Evolutionary conservation across 1,284 basidiomycete species (phyloP), one percentile per base, ranked within the genome.

Genomic region (Stygiomarasmius scandens): DNA sequence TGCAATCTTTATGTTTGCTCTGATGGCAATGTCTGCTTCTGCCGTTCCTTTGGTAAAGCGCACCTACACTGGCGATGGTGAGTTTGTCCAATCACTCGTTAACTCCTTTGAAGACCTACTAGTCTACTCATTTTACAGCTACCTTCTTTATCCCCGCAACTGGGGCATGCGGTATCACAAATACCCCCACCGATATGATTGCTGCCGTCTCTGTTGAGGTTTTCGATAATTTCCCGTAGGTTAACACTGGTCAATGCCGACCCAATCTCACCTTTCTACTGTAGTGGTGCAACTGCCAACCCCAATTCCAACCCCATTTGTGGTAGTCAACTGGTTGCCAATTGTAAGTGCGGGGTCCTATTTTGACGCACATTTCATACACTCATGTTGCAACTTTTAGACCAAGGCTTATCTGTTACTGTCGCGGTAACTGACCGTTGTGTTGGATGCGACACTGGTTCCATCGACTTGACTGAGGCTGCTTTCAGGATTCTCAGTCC

Each of bases 381-480:
- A 36, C n/a, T 11, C 34, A 19, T 22, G 25, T 12, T 38, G n/a
- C n/a, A 9, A n/a, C 8, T 45, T 29, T 20, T 32, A 53, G 54
- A 36, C 27, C 11, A 24, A 19, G 58, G 54, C 16, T 66, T 61
- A 51, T 58, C 63, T 2, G 63, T 66, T 0, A 57, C 49, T 2
- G 66, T 66, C 11, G 56, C 54, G 9, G 53, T 67, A 8, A 57
- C 59, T 10, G 68, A 70, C 46, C 59, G 60, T 38, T 70, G 68
- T 52, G 44, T 61, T 1, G 63, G 64, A n/a, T 70, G 67, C 48
- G 44, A 32, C 1, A 63, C 63, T 8, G 50, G 46, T 4, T 65
- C 67, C 49, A 59, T 70, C 34, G 68, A 70, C 44, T 60, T 70
- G 20, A 65, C 62, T 23, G 62, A 63, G 4, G 55, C 65, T n/a